Evolutionary conservation across 257 asterid species (phyloP).

Genomic region (Sherardia arvensis): DNA sequence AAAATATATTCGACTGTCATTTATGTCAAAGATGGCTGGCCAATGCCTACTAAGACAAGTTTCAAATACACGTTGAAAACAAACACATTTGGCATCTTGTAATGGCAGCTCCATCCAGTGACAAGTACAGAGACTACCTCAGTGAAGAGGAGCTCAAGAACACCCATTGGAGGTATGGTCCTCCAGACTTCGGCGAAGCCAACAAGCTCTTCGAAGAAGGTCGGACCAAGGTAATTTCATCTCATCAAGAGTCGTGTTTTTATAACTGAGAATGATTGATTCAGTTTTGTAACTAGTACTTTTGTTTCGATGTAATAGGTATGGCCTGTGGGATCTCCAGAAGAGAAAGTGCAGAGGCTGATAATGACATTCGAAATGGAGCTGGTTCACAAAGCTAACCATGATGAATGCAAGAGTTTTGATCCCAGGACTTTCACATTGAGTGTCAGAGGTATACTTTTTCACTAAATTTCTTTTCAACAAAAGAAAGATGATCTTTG

Average conservation of each 20-base stretch:
- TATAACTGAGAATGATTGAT: neutral
- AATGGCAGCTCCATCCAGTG: conserved; percentile 3
- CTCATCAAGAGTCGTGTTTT: neutral
- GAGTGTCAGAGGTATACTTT: conserved; percentile 31
- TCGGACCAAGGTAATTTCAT: conserved; percentile 38
- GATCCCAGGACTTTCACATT: conserved; percentile 28
- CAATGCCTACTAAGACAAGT: neutral
- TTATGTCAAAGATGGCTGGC: neutral
- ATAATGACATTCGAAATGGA: conserved; percentile 64
- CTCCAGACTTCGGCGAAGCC: conserved; percentile 60
- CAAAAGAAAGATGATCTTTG: neutral
- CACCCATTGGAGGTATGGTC: conserved; percentile 55
- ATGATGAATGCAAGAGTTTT: conserved; percentile 29
- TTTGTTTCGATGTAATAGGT: neutral
- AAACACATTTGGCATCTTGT: neutral
- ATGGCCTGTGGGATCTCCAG: conserved; percentile 50
- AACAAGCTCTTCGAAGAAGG: conserved; percentile 68
- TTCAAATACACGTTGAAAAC: neutral
- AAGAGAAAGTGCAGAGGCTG: conserved; percentile 51
- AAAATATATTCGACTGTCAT: neutral
- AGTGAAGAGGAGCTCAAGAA: conserved; percentile 16
- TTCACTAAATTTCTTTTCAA: neutral
- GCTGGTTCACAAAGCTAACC: conserved; percentile 46
- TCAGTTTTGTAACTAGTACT: neutral
- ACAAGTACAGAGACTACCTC: neutral